Evolutionary conservation across 768 basidiomycete species (phyloP).

Genomic region (Trametes gibbosa): DNA sequence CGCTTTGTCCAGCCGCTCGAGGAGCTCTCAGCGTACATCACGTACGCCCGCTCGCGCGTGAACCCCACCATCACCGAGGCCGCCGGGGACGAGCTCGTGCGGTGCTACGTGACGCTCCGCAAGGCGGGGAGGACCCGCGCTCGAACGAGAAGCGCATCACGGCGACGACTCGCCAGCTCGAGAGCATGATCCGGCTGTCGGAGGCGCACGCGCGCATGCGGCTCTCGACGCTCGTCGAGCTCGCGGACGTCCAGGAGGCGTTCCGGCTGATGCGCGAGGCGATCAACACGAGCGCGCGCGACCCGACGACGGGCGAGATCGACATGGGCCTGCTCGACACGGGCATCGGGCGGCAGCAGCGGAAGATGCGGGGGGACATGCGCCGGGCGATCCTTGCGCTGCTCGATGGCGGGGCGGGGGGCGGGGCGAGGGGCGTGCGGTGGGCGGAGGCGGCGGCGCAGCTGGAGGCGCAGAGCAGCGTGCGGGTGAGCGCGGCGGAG

Average conservation of each 20-base stretch:
- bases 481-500: constrained; percentile 76
- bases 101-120: constrained; percentile 91
- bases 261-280: constrained; percentile 95
- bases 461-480: constrained; percentile 80
- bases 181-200: constrained; percentile 93
- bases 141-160: constrained; percentile 92
- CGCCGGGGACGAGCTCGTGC: constrained; percentile 81
- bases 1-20: constrained; percentile 65
- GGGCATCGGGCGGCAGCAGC: constrained; percentile 84
- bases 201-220: constrained; percentile 98
- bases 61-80: constrained; percentile 84
- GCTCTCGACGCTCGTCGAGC: constrained; percentile 82
- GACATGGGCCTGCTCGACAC: constrained; percentile 96
- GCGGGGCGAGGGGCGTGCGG: constrained; percentile 57
- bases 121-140: constrained; percentile 85
- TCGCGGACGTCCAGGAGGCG: constrained; percentile 86
- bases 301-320: constrained; percentile 95
- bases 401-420: constrained; percentile 49
- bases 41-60: constrained; percentile 83
- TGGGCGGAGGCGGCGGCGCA: constrained; percentile 82
- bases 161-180: constrained; percentile 95
- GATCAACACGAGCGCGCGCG: constrained; percentile 91
- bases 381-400: constrained; percentile 72
- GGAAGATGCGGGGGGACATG: constrained; percentile 87
- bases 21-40: constrained; percentile 91